phyloP scores from a whole-genome alignment of 2,329 filamentous ascomycete genomes.

The Xylariaceae sp. region DNA sequence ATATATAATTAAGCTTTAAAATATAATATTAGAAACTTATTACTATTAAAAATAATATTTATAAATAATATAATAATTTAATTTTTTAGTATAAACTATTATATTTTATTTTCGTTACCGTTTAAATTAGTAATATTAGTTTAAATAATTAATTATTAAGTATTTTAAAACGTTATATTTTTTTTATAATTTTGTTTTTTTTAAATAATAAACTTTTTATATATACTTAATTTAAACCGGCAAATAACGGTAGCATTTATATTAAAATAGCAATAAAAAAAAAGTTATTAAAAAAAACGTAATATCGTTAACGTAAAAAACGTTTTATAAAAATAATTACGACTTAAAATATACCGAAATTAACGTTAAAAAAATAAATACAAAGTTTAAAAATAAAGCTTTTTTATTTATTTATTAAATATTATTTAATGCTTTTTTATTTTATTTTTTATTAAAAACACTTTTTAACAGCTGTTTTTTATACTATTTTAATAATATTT shows the following conservation, averaged over 20 bases:
- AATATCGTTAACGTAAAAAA: too few relatives aligned
- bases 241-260: not conserved
- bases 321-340: too few relatives aligned
- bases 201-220: not conserved
- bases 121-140: not conserved
- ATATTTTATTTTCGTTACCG: not conserved
- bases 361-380: too few relatives aligned
- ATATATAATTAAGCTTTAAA: not conserved
- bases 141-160: not conserved
- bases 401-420: not conserved
- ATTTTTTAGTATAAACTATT: not conserved
- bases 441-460: not conserved
- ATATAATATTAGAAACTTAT: not conserved
- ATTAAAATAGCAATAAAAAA: not conserved
- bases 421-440: not conserved
- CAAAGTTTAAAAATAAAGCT: not conserved
- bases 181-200: not conserved
- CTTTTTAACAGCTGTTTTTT: not conserved
- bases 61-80: not conserved
- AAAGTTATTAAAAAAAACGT: not conserved
- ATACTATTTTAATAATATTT: not conserved
- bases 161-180: not conserved
- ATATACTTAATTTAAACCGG: not conserved
- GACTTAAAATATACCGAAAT: too few relatives aligned
- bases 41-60: not conserved